Percentiles rank a stretch among this genome's conserved stretches.
phyloP scores from a whole-genome alignment of 73 alveolate species.

The Blepharisma stoltei region DNA sequence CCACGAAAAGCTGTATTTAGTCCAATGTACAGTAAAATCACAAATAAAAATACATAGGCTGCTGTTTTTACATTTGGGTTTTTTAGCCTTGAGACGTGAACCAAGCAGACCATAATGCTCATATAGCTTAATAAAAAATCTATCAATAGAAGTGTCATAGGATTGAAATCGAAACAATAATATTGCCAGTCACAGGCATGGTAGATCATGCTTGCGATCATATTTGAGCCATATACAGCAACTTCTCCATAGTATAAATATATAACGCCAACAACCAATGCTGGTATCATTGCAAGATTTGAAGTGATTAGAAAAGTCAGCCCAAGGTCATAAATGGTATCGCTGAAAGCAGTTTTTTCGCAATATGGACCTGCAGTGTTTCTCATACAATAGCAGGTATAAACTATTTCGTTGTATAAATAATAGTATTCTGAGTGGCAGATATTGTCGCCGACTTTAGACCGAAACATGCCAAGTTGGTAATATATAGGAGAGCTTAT shows the following conservation, averaged over 20 bases:
- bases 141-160: neutral
- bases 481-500: neutral
- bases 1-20: neutral
- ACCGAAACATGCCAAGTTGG: neutral
- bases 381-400: slow-evolving; percentile 1
- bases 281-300: slow-evolving; percentile 10
- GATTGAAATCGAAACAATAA: neutral
- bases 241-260: neutral
- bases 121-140: slow-evolving; percentile 12
- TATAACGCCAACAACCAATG: neutral
- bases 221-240: slow-evolving; percentile 1
- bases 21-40: neutral
- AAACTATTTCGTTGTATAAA: neutral
- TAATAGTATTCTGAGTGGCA: neutral
- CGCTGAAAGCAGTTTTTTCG: neutral
- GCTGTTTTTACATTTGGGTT: neutral
- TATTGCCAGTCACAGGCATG: slow-evolving; percentile 16
- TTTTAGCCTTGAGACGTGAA: neutral
- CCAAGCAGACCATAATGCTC: neutral
- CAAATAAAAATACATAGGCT: neutral
- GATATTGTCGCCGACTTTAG: slow-evolving; percentile 15
- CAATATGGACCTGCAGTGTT: slow-evolving; percentile 13
- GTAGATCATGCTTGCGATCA: slow-evolving; percentile 23
- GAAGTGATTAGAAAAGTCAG: neutral
- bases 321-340: neutral